Base-by-base conservation (phyloP, 306 rosid genomes). In the Citrullus colocynthis region DNA sequence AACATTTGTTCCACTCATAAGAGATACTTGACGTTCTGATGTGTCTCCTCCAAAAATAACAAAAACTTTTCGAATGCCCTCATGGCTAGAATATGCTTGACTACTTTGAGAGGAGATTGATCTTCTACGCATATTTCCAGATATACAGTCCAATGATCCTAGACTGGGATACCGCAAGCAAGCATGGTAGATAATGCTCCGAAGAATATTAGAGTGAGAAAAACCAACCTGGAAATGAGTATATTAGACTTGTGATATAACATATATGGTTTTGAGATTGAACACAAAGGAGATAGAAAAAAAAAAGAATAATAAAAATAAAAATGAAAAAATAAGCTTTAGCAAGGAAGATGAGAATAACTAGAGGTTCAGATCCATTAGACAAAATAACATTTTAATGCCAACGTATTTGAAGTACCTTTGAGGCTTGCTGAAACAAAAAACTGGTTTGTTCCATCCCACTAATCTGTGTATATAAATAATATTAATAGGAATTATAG, bases 371-470 rank as follows among this genome's bases (percentile, higher is more conserved):
- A 45, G 6, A 71, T 71, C 41, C 58, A 24, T 42, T n/a, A 4
- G 34, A 71, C 44, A 78, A 6, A 73, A 49, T 71, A 63, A 41
- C 20, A 45, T n/a, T 64, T 55, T 67, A 59, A 83, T 56, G 83
- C 41, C 59, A 57, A 69, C 66, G 56, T 59, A 72, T 52, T 59
- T 52, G 63, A 79, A 72, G 58, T 85, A 94, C 98, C 97, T 94
- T 94, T 34, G 98, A 92, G 64, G 98, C 95, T 84, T 94, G 98
- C 88, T 94, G 98, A 86, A 94, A 94, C 51, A 94, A 90, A 87
- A 94, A 92, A 83, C 98, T 94, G 78, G 98, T 94, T 83, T 94
- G 98, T 74, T 94, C 98, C 97, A 92, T 94, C 63, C 98, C 98
- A 65, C 98, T 94, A 82, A 94, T 90, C 98, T 94, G 92, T 80